Base-by-base conservation (phyloP, 2,329 filamentous ascomycete species). In the Aspergillus fumigatiaffinis region DNA sequence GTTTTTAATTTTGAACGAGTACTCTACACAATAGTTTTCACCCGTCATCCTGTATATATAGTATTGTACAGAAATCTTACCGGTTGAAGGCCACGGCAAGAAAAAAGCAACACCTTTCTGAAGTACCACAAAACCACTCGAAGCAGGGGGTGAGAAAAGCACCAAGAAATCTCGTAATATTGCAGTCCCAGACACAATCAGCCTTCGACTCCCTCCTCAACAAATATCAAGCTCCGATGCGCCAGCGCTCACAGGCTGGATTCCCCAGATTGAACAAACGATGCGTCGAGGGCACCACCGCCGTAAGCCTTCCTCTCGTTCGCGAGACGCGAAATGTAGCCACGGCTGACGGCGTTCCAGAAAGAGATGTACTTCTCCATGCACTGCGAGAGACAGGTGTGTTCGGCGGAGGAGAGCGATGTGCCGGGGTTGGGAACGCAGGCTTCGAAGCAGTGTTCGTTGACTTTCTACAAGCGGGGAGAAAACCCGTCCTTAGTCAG, bases 341-440 rank as follows among this genome's bases (percentile, higher is more conserved):
- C 81, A 50, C 80, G 75, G 77, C 87, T 89, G 68, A 90, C 86
- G 61, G 83, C 78, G 77, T 92, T 92, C 90, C 90, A 93, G 10
- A 88, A 83, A 32, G 82, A 78, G 81, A 92, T 90, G 80, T 92
- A 93, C 76, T 92, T 92, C 68, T 92, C 89, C 85, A 92, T 90
- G 79, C 90, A 93, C 59, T 83, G 80, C 21, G 83, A 89, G 69
- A 90, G 82, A 78, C 90, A 93, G 23, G 83, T 80, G 70, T 85
- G 80, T 73, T 93, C 90, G 75, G 82, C 76, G 74, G 81, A 84
- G 51, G 86, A 87, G 55, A 92, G 77, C 54, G 84, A 85, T 51
- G 80, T 73, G 57, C 88, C 87, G 54, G 90, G 74, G 69, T 87
- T 86, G 51, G 88, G 81, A 17, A 92, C 78, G 75, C 90, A 93